A percentile compares a stretch with the other conserved stretches of the same genome.
phyloP scores from a whole-genome alignment of 2,329 filamentous ascomycete species.

The Proliferodiscus dingleyae region DNA sequence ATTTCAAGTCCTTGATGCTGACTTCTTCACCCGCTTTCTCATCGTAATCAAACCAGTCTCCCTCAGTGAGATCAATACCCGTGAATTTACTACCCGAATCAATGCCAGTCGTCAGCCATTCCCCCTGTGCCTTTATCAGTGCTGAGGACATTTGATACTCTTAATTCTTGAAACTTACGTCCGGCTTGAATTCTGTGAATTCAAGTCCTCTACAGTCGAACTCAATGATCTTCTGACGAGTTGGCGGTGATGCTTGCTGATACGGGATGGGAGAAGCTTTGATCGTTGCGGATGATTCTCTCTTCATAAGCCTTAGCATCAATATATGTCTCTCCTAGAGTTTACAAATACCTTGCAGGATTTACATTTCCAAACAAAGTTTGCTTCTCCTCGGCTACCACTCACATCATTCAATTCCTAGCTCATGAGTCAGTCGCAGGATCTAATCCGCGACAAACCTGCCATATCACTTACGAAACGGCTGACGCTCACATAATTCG shows the following conservation, averaged over 20 bases:
- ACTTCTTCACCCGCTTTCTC: slow-evolving; percentile 91
- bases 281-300: slow-evolving; percentile 83
- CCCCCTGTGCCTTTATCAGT: slow-evolving; percentile 54
- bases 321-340: neutral
- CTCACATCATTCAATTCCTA: slow-evolving; percentile 88
- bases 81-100: slow-evolving; percentile 81
- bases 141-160: neutral
- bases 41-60: slow-evolving; percentile 98
- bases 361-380: slow-evolving; percentile 99
- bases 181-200: slow-evolving; percentile 84
- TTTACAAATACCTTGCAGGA: slow-evolving; percentile 76
- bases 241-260: slow-evolving; percentile 64
- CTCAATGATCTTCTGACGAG: slow-evolving; percentile 73
- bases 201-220: slow-evolving; percentile 94
- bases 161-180: slow-evolving; percentile 51
- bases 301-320: slow-evolving; percentile 40
- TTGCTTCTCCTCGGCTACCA: slow-evolving; percentile 89
- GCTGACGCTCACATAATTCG: slow-evolving; percentile 80
- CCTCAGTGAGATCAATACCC: slow-evolving; percentile 76
- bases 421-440: neutral
- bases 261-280: slow-evolving; percentile 70
- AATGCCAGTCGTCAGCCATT: slow-evolving; percentile 78
- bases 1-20: slow-evolving; percentile 82
- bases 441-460: no score
- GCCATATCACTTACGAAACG: slow-evolving; percentile 60